Percentiles rank a stretch among this genome's conserved stretches.
phyloP scores from a whole-genome alignment of 176 grass and related monocot genomes.

The Triticum monococcum region DNA sequence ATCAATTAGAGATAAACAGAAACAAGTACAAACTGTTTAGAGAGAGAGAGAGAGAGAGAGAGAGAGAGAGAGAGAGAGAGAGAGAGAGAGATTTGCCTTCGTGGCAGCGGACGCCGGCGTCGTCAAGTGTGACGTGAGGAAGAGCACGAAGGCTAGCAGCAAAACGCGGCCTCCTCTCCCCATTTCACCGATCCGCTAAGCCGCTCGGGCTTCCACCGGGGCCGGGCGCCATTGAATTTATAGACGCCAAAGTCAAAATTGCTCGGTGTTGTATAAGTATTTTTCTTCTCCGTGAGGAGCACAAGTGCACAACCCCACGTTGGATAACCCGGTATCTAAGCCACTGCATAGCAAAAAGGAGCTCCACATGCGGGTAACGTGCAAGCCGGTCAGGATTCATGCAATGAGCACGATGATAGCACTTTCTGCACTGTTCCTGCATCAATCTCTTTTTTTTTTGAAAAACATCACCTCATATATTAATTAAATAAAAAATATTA shows the following conservation, averaged over 20 bases:
- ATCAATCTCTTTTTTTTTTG: no score
- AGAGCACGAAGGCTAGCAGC: constrained; percentile 4
- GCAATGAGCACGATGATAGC: no score
- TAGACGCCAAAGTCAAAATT: constrained; percentile 31
- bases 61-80: background rate
- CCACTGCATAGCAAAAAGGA: background rate
- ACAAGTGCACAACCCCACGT: background rate
- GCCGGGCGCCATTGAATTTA: background rate
- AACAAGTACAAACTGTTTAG: background rate
- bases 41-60: background rate
- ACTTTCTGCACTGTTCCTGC: no score
- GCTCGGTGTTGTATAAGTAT: background rate
- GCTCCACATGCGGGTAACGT: background rate
- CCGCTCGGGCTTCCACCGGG: background rate
- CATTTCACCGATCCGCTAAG: background rate
- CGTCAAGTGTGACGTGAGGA: constrained; percentile 21
- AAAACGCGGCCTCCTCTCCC: background rate
- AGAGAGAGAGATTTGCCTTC: constrained; percentile 15
- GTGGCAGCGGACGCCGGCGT: constrained; percentile 25
- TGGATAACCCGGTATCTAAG: background rate
- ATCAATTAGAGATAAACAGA: background rate
- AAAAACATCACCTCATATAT: no score
- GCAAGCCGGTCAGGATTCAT: background rate
- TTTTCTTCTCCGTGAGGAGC: constrained; percentile 1
- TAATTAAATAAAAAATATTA: no score